Evolutionary conservation across 1,284 basidiomycete species (phyloP).

Genomic region (Austroboletus niveus): DNA sequence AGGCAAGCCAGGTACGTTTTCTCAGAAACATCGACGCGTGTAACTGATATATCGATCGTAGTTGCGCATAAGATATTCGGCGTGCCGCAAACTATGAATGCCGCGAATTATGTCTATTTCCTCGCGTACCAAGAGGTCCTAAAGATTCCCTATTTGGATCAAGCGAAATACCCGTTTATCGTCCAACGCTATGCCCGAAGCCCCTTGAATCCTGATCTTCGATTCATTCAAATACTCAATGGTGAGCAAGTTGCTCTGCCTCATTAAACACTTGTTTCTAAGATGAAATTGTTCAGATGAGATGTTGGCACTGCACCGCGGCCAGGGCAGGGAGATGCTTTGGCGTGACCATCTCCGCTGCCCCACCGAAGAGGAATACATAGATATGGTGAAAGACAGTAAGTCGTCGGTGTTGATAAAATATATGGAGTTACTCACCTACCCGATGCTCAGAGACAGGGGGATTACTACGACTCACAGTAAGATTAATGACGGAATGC

Average conservation of each 20-base stretch:
- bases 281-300: conserved; percentile 48
- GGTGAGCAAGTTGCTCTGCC: conserved; percentile 35
- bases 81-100: conserved; percentile 80
- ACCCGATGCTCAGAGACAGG: conserved; percentile 74
- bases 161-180: neutral
- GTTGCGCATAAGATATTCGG: conserved; percentile 84
- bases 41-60: conserved; percentile 17
- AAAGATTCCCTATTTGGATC: conserved; percentile 21
- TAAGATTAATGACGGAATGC: conserved; percentile 95
- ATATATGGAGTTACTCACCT: neutral
- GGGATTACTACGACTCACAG: conserved; percentile 86
- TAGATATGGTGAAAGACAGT: conserved; percentile 85
- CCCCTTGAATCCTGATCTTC: conserved; percentile 15
- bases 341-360: conserved; percentile 80
- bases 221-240: conserved; percentile 71
- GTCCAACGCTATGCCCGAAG: neutral
- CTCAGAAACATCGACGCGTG: neutral
- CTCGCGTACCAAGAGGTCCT: conserved; percentile 79
- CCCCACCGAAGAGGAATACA: conserved; percentile 81
- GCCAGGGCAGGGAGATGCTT: conserved; percentile 78
- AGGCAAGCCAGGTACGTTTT: neutral
- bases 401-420: conserved; percentile 25
- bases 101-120: conserved; percentile 91
- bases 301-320: conserved; percentile 74
- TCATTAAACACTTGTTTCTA: neutral